Base-by-base conservation (phyloP, 2,329 filamentous ascomycete genomes). In the Penicillium concentricum region DNA sequence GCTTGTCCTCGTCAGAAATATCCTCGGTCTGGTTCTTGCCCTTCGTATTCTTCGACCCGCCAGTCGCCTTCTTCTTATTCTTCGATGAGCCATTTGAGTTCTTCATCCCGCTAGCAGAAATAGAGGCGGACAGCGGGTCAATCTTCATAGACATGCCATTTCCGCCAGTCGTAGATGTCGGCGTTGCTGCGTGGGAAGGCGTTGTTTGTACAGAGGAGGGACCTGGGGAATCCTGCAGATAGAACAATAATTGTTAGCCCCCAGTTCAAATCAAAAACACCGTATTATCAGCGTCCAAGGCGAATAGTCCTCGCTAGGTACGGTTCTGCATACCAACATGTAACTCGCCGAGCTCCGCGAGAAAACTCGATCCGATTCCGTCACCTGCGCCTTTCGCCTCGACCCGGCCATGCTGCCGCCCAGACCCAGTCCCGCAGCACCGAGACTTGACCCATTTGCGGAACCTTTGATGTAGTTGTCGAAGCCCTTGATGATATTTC, bases 401-500 rank as follows among this genome's bases (percentile, higher is more conserved):
- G 70, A 69, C 7, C 66, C 64, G 5, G 54, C 64, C 13, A 63
- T 61, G 15, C 63, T 60, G 34, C 62, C 64, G 3, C 66, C 65
- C 5, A 75, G 61, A 35, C 74, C 71, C 12, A 75, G 61, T 5
- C 71, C 67, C 3, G 67, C 65, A 1, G 67, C 67, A 28, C 69
- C 65, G 24, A 74, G 61, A 24, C 63, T 66, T 1, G 72, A 69
- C 4, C 77, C 81, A n/a, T 85, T 84, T 9, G 84, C 83, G 18
- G 83, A 84, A 53, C 91, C 92, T 76, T 99, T 99, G 80, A 96
- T 95, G 78, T 97, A 99, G 72, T 92, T 95, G 74, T 99, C 94
- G 74, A 99, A 99, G 22, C 94, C 94, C 47, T 90, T 92, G 73
- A 99, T 93, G 71, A 99, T 97, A 78, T 99, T 99, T 43, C 94